Evolutionary conservation across 805 yeast genomes (phyloP), one percentile per base, ranked within the genome.

Genomic region (Yarrowia sp.): DNA sequence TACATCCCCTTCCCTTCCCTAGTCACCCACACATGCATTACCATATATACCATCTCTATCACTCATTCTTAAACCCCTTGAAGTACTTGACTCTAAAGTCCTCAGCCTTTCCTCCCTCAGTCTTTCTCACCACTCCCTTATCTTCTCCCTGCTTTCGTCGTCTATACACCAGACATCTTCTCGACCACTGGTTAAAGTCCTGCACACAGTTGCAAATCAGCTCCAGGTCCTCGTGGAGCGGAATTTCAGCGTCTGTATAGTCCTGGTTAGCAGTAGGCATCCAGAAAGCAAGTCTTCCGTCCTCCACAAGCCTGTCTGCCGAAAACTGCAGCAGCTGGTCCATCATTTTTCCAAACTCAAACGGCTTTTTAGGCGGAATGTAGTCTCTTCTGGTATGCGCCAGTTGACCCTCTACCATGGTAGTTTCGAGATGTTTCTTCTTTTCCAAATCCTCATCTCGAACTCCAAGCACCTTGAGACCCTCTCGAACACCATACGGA

Each of bases 241-340:
- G 98, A 35, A 93, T 86, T 67, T 84, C 81, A 56, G 90, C 86
- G 69, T 83, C 85, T 3, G 49, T 59, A 71, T 85, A 87, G 72
- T 90, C 96, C 74, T 91, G 97, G 76, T 93, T 92, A 0, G 97
- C 97, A 0, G 97, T 89, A 0, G 99, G 99, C 95, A 93, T 91
- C 99, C 99, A 95, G 77, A 92, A 93, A 36, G 95, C 91, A 43
- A 95, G 81, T 71, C 98, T 81, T 0, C 98, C 97, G 8, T 85
- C 86, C 2, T 86, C 79, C 0, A 90, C 90, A 67, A 95, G 81
- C 73, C 93, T 84, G 14, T 83, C 81, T 2, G 92, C 86, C 0
- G 97, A 84, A 81, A 89, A 95, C 22, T 82, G 77, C 49, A 95
- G 80, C 45, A 95, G 80, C 75, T 94, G 98, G 73, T 89, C 91